Base-by-base conservation (phyloP, 2,329 filamentous ascomycete genomes). In the Elsinoe necatrix region DNA sequence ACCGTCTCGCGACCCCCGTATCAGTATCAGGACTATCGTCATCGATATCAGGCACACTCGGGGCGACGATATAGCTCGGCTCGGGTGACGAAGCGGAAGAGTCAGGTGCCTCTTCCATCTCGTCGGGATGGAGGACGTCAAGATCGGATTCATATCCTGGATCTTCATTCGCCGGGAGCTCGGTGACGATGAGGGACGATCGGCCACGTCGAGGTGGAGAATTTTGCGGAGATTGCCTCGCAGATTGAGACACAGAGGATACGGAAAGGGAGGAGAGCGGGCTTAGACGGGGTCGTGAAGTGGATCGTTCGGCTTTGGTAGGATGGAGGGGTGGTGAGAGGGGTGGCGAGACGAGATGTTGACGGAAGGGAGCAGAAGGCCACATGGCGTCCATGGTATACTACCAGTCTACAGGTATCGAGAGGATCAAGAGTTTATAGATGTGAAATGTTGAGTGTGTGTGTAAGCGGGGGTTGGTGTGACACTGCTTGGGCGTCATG, bases 51-150 rank as follows among this genome's bases (percentile, higher is more conserved):
- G 16, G 16, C 21, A 25, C 20, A n/a, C 41, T 45, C 11, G 41
- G 41, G 2, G 21, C 41, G 7, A 18, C 20, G 12, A 25, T 12
- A 27, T 45, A 25, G 20, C 9, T 11, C 18, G 41, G 14, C 9
- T 20, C 20, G 11, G 41, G 20, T 12, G 41, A 8, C 4, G 41
- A 45, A 4, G 11, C 20, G 9, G 41, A 45, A 9, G 41, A 45
- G 20, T 37, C 34, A 14, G 4, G 9, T 3, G 29, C 72, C 58
- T 76, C 73, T 63, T 75, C 73, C 43, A 65, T 69, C 57, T 74
- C 69, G 51, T 75, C 70, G 3, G 75, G 75, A 35, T 67, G 67
- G 18, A 77, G 65, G 57, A 76, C 64, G 57, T 75, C 72, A 54
- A 72, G 64, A 56, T 75, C 72, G 55, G 68, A 69, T 47, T 71